Evolutionary conservation across 2,329 filamentous ascomycete genomes (phyloP), one percentile per base, ranked within the genome.

Genomic region (Neurospora sp.): DNA sequence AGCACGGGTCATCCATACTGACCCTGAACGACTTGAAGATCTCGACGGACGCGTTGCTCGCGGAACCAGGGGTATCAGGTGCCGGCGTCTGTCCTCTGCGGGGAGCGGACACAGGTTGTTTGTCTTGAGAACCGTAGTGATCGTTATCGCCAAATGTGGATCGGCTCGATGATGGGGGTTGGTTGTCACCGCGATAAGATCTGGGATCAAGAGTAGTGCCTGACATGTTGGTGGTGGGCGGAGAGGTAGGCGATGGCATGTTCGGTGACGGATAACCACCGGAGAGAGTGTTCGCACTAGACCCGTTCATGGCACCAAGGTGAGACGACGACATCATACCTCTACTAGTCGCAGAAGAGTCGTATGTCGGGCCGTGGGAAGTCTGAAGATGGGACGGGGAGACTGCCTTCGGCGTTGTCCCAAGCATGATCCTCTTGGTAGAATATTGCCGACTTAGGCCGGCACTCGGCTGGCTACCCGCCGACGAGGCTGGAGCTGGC

Each of bases 11-110:
- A 75, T 99, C 96, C 87, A 98, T 96, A 78, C 92, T 96, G 72
- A 99, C 96, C 46, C 95, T 90, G 86, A 99, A 99, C 1, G 93
- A 97, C 80, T 99, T 99, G 89, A 98, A 98, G 71, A 99, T 97
- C 80, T 99, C 96, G 71, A 97, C 94, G 1, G 87, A 88, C 13
- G 85, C 82, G 71, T 85, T 86, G 76, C 83, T 84, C 36, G 42
- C 40, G 6, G 83, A 80, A 71, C 82, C 84, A 0, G 87, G 86
- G 0, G 87, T 89, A 73, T 90, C 87, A 23, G 87, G 71, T 2
- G 86, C 86, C 0, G 88, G 88, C 1, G 87, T 90, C 77, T 88
- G 87, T 73, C 86, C 84, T 66, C 88, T 82, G 70, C 87, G 84
- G n/a, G 86, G 86, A 4, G 82, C 82, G 3, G 79, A 76, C 4